Evolutionary conservation across 208 protist genomes (phyloP), one percentile per base, ranked within the genome.

Genomic region (Wallacemonas collosoma): DNA sequence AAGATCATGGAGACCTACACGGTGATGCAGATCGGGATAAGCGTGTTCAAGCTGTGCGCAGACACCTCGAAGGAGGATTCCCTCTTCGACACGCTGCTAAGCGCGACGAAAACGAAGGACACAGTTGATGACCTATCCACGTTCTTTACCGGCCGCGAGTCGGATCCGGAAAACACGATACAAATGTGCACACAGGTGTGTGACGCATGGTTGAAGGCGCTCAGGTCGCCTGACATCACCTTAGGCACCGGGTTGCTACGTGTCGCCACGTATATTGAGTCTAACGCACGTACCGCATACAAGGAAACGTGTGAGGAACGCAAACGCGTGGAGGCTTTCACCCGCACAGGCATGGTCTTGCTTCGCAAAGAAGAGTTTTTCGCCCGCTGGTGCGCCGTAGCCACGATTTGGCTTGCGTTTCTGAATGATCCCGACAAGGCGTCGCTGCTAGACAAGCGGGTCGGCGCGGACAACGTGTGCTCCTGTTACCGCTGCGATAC

Each of bases 11-110:
- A 76, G 48, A 40, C 7, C 1, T 91, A 83, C 72, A 82, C 60
- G 12, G 58, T 85, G 5, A 64, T 90, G 65, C 86, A 94, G 69
- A 80, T 94, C 17, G 89, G 89, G 2, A 71, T 94, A 51, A 83
- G 74, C 41, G 66, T 90, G 35, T 94, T 94, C 63, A 71, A 64
- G 47, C 58, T 65, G 60, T 9, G 60, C n/a, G 60, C 15, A 3
- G 43, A 41, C n/a, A 41, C 38, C 8, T 9, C 8, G 26, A 15
- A 7, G 7, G 14, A 65, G 7, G 36, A 44, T 6, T 6, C 60
- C 12, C 6, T 57, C 15, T 50, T 65, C 60, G 41, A 65, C 15
- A 38, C 9, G 3, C 5, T 65, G 5, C 11, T 65, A 4, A 2
- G 60, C 11, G n/a, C 44, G 43, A 65, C 60, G 5, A 35, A 50